Conservation (phyloP, 345 rosid genomes). For the Acer campestre region DNA sequence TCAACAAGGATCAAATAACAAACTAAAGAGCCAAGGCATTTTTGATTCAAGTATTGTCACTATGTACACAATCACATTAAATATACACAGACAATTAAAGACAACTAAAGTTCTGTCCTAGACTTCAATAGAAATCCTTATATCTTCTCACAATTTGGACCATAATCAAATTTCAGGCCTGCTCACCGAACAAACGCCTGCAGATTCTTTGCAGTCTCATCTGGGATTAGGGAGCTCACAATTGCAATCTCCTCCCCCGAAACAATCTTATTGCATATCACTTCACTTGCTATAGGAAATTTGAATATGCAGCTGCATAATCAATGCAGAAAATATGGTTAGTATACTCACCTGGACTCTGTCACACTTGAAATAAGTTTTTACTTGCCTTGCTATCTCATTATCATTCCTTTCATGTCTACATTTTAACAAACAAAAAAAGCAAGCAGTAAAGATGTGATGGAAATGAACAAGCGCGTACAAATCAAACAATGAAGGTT, state of each 20-base stretch:
- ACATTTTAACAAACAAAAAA: no score
- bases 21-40: conserved; percentile 1
- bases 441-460: background rate
- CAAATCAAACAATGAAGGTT: no score
- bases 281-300: background rate
- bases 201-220: background rate
- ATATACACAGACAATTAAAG: conserved; percentile 14
- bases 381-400: no score
- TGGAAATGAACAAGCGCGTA: background rate
- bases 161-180: background rate
- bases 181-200: no score
- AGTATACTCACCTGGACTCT: no score
- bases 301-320: conserved; percentile 11
- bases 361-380: no score
- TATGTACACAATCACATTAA: conserved; percentile 15
- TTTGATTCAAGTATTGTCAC: background rate
- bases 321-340: background rate
- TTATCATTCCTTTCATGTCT: no score
- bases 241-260: background rate
- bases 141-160: conserved; percentile 8
- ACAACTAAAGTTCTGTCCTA: background rate
- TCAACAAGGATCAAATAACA: background rate
- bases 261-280: conserved; percentile 3
- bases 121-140: background rate
- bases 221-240: background rate